Conservation (phyloP, 805 yeast genomes). For the Wickerhamiella brachini region DNA sequence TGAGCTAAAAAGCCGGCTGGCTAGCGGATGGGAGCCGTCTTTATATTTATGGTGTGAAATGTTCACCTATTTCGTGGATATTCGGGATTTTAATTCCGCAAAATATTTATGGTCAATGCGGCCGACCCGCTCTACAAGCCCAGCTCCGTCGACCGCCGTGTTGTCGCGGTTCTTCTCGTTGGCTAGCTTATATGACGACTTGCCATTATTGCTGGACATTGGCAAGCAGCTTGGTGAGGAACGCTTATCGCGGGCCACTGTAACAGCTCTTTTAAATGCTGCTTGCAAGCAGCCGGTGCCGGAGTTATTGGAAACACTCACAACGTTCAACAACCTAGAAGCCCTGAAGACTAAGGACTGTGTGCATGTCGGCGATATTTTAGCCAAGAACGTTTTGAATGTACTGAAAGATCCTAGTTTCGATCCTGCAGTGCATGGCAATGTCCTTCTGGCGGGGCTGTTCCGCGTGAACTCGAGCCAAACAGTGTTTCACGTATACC, state of each 20-base stretch:
- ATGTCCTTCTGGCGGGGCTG: slow-evolving; percentile 8
- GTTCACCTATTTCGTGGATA: not conserved
- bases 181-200: slow-evolving; percentile 7
- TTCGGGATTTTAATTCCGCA: not conserved
- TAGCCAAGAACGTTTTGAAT: slow-evolving; percentile 3
- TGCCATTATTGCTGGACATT: not conserved
- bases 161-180: slow-evolving; percentile 3
- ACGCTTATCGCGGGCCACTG: slow-evolving; percentile 1
- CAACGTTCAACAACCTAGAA: not conserved
- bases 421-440: slow-evolving; percentile 1
- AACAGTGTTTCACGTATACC: slow-evolving; percentile 12
- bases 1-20: not conserved
- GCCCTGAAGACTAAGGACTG: slow-evolving; percentile 3
- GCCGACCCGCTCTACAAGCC: not conserved
- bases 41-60: not conserved
- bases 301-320: not conserved
- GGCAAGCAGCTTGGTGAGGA: slow-evolving; percentile 3
- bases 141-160: not conserved
- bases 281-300: not conserved
- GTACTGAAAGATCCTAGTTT: not conserved
- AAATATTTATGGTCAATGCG: not conserved
- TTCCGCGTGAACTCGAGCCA: slow-evolving; percentile 11
- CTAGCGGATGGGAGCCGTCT: not conserved
- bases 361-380: slow-evolving; percentile 8
- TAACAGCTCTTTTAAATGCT: slow-evolving; percentile 8